A percentile compares a stretch with the other conserved stretches of the same genome.
These are phyloP conservation scores for Colletotrichum shisoi DNA, from an alignment of 2,329 filamentous ascomycete species.

Conservation along the genomic window DNA sequence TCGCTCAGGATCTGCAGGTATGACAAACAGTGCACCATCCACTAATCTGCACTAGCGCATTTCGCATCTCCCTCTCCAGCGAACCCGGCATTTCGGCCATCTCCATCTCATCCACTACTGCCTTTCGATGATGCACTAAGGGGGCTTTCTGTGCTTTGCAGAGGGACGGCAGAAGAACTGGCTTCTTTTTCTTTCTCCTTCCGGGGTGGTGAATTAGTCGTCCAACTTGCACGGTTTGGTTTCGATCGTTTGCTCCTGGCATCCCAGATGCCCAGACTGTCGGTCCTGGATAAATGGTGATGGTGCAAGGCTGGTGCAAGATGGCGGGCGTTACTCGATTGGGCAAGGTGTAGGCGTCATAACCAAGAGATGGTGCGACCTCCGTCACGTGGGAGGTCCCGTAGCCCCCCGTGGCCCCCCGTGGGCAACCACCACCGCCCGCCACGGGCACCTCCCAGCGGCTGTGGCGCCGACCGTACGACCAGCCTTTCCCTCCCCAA, in stretches of 20 bases:
- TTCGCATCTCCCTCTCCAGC: constrained; percentile 23
- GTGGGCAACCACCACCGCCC: constrained; percentile 26
- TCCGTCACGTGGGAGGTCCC: constrained; percentile 28
- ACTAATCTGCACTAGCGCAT: constrained; percentile 21
- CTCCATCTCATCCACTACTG: neutral
- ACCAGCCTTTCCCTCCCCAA: constrained; percentile 10
- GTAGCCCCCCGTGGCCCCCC: too few relatives aligned
- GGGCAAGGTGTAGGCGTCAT: constrained; percentile 35
- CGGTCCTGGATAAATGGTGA: neutral
- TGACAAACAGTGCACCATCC: constrained; percentile 36
- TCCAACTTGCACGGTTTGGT: too few relatives aligned
- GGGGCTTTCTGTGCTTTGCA: neutral
- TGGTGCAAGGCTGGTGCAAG: constrained; percentile 15
- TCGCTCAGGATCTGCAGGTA: constrained; percentile 32
- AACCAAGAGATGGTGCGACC: constrained; percentile 22
- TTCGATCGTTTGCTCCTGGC: too few relatives aligned
- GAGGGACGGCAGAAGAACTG: constrained; percentile 1
- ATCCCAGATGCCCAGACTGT: too few relatives aligned
- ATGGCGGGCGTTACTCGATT: constrained; percentile 12
- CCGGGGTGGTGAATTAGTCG: too few relatives aligned
- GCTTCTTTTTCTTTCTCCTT: neutral
- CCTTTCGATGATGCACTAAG: neutral
- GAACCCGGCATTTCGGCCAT: constrained; percentile 11
- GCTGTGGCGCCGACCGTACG: constrained; percentile 32
- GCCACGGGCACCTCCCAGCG: constrained; percentile 30